These are phyloP conservation scores for Penicillium samsonianum DNA, from an alignment of 495 filamentous ascomycete genomes.

Conservation along the genomic window DNA sequence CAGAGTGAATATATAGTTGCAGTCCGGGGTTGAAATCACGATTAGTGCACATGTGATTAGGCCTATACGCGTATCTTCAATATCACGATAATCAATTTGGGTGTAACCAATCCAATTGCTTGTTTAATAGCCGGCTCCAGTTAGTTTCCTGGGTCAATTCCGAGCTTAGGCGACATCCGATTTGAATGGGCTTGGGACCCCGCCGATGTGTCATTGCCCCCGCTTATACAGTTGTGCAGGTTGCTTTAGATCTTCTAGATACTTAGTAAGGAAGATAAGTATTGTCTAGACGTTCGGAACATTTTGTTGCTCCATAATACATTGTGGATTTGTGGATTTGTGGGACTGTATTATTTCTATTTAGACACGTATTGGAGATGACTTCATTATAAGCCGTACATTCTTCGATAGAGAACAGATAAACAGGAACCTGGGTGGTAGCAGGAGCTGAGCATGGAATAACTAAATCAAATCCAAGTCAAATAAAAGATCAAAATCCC, in stretches of 20 bases:
- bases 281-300: not conserved
- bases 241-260: not conserved
- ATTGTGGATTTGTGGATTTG: not conserved
- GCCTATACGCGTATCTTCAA: constrained; percentile 23
- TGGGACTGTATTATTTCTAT: constrained; percentile 1
- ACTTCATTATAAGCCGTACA: constrained; percentile 5
- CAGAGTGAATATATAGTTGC: constrained; percentile 12
- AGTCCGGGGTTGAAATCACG: not conserved
- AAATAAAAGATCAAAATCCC: not conserved
- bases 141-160: not conserved
- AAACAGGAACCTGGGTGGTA: not conserved
- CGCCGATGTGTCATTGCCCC: constrained; percentile 2
- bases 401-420: not conserved
- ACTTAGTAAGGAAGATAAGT: not conserved
- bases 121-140: not conserved
- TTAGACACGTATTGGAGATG: not conserved
- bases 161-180: constrained; percentile 26
- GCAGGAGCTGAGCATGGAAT: not conserved
- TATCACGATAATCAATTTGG: constrained; percentile 9
- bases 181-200: not conserved
- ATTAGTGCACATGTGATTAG: not conserved
- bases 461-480: not conserved
- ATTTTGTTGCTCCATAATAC: not conserved
- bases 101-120: constrained; percentile 1
- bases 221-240: not conserved